Conservation (phyloP, 2,329 filamentous ascomycete species). For the Diaporthe citri region DNA sequence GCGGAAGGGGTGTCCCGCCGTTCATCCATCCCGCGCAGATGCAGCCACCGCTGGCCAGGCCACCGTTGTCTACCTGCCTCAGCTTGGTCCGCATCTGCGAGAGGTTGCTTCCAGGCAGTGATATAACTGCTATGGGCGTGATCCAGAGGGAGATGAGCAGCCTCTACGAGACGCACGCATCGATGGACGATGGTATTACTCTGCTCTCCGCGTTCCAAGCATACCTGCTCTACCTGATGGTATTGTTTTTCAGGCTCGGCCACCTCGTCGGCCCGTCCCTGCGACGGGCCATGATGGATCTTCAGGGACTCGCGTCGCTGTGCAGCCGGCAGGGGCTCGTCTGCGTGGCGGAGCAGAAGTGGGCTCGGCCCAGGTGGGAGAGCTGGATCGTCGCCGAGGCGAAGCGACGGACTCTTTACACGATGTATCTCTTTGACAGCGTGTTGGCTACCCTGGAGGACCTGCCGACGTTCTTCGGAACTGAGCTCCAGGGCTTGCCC, state of each 20-base stretch:
- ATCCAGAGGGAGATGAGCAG: conserved; percentile 58
- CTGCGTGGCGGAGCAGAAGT: conserved; percentile 48
- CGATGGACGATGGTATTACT: conserved; percentile 46
- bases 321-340: conserved; percentile 53
- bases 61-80: conserved; percentile 56
- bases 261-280: conserved; percentile 17
- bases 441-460: conserved; percentile 56
- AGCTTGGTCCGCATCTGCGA: conserved; percentile 56
- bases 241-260: conserved; percentile 57
- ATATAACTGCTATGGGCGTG: conserved; percentile 48
- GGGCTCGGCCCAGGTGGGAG: conserved; percentile 61
- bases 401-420: conserved; percentile 64
- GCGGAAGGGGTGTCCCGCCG: conserved; percentile 55
- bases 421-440: conserved; percentile 65
- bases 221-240: conserved; percentile 65
- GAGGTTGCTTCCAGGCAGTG: conserved; percentile 50
- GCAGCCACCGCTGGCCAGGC: conserved; percentile 40
- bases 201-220: conserved; percentile 63
- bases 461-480: conserved; percentile 61
- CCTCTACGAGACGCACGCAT: conserved; percentile 48
- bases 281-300: conserved; percentile 14
- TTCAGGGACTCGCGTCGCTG: conserved; percentile 53
- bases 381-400: conserved; percentile 66
- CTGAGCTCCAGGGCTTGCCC: conserved; percentile 59
- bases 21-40: conserved; percentile 59